Evolutionary conservation across 768 basidiomycete species (phyloP), one percentile per base, ranked within the genome.

Genomic region (Auriscalpium microsporum): DNA sequence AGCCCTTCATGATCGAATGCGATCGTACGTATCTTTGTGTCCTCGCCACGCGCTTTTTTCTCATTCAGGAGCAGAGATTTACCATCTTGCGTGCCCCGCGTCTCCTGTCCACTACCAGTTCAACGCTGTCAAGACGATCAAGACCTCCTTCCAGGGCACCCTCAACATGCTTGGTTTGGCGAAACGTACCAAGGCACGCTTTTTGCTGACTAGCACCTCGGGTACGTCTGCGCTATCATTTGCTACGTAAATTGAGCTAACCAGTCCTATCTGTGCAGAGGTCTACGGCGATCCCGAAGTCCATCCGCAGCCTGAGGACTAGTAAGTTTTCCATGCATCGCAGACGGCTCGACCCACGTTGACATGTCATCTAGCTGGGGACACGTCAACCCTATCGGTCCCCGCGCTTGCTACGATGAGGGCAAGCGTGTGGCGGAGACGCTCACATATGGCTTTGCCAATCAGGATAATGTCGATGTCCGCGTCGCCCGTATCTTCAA

Each of bases 371-470:
- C 14, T 55, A 93, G 91, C 71, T 96, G 94, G 94, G 94, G 94
- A 48, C 86, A 98, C 71, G 96, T 99, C 67, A 99, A 99, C 76
- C 94, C 94, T 45, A 96, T 94, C 63, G 96, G 96, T 21, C 90
- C 91, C 57, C 90, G 96, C 58, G 94, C 95, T n/a, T 99, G 96
- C 72, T 99, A 99, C 68, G 96, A 99, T 67, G 96, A 99, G 73
- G 96, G 96, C 49, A 99, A 99, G 75, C 93, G 96, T 64, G 95
- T 98, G 40, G 95, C 96, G 42, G 96, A 99, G 74, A 96, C 95
- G 16, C 72, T 99, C 61, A 94, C 95, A 8, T 99, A 98, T 66
- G 94, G 94, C 42, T 98, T 88, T 78, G 87, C 90, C 61, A 79
- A 89, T 56, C 96, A 96, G 69, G 93, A 98, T 66, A 84, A 86